A percentile compares a stretch with the other conserved stretches of the same genome.
Conservation (phyloP, 805 yeast genomes). For the Priceomyces carsonii region DNA sequence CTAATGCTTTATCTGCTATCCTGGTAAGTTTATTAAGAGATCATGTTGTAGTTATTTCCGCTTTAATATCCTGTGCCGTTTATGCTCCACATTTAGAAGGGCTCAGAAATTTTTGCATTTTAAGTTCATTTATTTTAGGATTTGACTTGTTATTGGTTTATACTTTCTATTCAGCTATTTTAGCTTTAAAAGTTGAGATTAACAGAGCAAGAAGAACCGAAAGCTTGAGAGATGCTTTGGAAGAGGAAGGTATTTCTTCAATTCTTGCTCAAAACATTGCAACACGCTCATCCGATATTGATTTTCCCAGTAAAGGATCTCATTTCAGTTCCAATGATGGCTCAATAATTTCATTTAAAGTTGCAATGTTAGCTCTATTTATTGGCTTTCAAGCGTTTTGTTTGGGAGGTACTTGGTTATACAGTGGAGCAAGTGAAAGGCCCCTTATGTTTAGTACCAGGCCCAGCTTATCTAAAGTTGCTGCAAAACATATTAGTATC, state of each 20-base stretch:
- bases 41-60: constrained; percentile 68
- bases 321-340: constrained; percentile 22
- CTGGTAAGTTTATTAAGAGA: constrained; percentile 67
- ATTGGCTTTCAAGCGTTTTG: constrained; percentile 66
- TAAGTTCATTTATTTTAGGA: constrained; percentile 67
- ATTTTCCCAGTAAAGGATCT: constrained; percentile 29
- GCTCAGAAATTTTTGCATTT: constrained; percentile 75
- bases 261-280: constrained; percentile 70
- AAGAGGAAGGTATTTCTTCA: constrained; percentile 88
- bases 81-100: constrained; percentile 71
- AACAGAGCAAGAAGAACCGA: constrained; percentile 80
- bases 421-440: constrained; percentile 21
- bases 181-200: constrained; percentile 87
- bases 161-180: constrained; percentile 80
- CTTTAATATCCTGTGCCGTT: constrained; percentile 65
- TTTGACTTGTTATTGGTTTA: constrained; percentile 72
- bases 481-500: constrained; percentile 45
- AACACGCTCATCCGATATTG: constrained; percentile 42
- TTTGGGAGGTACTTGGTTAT: constrained; percentile 71
- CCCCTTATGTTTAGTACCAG: constrained; percentile 13
- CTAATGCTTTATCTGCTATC: constrained; percentile 41
- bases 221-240: constrained; percentile 72
- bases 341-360: constrained; percentile 54
- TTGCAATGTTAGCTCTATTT: constrained; percentile 59
- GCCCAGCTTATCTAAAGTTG: constrained; percentile 36